Percentiles rank a stretch among this genome's conserved stretches.
phyloP scores from a whole-genome alignment of 805 yeast genomes.

The Debaryomyces tyrocola region DNA sequence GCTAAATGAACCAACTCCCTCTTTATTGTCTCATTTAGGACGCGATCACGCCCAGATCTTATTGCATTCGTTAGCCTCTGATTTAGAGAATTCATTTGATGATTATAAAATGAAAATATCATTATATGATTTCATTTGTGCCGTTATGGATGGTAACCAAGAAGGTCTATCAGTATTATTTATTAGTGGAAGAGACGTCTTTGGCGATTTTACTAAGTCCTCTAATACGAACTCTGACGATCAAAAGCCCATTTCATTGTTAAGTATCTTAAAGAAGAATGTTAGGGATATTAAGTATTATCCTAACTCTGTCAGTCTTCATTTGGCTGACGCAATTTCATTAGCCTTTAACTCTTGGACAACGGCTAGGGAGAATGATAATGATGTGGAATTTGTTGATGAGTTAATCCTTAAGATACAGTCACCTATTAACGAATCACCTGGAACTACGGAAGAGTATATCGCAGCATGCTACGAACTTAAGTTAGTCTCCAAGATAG shows the following conservation, averaged over 20 bases:
- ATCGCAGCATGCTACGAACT: slow-evolving; percentile 51
- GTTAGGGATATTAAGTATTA: slow-evolving; percentile 51
- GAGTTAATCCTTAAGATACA: slow-evolving; percentile 39
- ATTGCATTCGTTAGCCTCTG: slow-evolving; percentile 57
- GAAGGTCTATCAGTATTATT: slow-evolving; percentile 75
- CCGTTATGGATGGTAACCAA: slow-evolving; percentile 69
- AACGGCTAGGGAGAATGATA: slow-evolving; percentile 51
- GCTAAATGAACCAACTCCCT: slow-evolving; percentile 62
- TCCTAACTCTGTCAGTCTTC: slow-evolving; percentile 65
- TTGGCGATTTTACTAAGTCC: slow-evolving; percentile 28
- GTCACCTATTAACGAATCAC: slow-evolving; percentile 14
- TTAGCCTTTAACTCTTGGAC: slow-evolving; percentile 80
- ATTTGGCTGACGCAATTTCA: slow-evolving; percentile 70
- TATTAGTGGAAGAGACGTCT: slow-evolving; percentile 58
- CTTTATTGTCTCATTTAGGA: slow-evolving; percentile 80
- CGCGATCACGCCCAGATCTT: slow-evolving; percentile 59
- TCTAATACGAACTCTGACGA: slow-evolving; percentile 18
- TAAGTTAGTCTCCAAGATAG: slow-evolving; percentile 62
- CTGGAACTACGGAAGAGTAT: slow-evolving; percentile 17
- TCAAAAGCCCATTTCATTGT: slow-evolving; percentile 39
- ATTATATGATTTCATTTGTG: slow-evolving; percentile 63
- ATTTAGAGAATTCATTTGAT: slow-evolving; percentile 57
- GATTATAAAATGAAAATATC: slow-evolving; percentile 53
- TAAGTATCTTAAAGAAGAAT: slow-evolving; percentile 55
- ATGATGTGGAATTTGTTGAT: slow-evolving; percentile 48